Conservation (phyloP, 768 basidiomycete genomes). For the Phylloporus sp. region DNA sequence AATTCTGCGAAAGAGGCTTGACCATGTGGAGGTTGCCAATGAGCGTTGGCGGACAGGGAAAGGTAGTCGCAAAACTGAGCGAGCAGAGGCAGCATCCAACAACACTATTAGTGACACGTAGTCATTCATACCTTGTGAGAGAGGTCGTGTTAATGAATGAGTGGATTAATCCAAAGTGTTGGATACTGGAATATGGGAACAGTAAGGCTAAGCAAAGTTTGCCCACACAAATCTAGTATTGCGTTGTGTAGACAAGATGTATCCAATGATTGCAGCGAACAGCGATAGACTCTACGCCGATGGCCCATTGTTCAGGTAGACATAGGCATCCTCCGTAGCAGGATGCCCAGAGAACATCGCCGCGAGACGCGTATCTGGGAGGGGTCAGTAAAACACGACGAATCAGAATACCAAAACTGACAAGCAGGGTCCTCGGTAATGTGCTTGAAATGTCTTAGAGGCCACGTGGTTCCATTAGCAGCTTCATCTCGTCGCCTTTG, state of each 20-base stretch:
- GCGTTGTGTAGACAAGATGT: constrained; percentile 1
- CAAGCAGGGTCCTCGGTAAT: constrained; percentile 70
- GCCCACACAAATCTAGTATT: constrained; percentile 8
- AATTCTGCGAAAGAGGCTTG: constrained; percentile 61
- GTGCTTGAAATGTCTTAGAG: constrained; percentile 71
- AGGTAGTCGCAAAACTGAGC: constrained; percentile 45
- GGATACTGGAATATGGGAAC: constrained; percentile 9
- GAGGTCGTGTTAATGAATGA: background rate
- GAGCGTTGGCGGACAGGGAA: constrained; percentile 73
- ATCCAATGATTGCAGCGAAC: constrained; percentile 1
- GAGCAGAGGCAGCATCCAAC: constrained; percentile 13
- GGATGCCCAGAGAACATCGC: constrained; percentile 59
- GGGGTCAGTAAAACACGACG: background rate
- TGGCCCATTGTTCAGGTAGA: constrained; percentile 57
- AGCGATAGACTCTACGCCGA: constrained; percentile 14
- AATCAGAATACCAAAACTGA: constrained; percentile 34
- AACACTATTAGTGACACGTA: constrained; percentile 7
- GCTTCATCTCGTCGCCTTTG: constrained; percentile 81
- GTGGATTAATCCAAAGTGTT: constrained; percentile 13
- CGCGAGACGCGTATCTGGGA: constrained; percentile 59
- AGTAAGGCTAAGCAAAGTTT: constrained; percentile 16
- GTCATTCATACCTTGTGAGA: background rate
- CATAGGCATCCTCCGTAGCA: constrained; percentile 72
- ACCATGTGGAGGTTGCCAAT: constrained; percentile 70
- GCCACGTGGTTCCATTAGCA: constrained; percentile 69